Evolutionary conservation across 116 monocot species (phyloP).

Genomic region (Papilionanthe hybrid): DNA sequence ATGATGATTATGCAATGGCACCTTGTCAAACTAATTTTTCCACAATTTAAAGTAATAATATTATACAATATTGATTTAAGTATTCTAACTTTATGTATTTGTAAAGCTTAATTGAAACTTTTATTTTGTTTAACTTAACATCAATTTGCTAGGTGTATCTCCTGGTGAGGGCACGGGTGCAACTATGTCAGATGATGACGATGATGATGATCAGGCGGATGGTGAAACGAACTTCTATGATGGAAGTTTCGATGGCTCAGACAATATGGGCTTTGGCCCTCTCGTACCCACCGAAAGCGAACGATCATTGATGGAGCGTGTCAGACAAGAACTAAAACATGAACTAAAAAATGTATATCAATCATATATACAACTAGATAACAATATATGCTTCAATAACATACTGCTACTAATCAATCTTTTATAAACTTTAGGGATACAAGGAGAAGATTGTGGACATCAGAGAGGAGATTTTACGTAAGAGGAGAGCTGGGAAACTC

Average conservation of each 20-base stretch:
- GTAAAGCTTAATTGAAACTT: too few species aligned
- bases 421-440: conserved; percentile 7
- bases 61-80: too few species aligned
- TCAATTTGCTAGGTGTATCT: conserved; percentile 12
- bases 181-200: conserved; percentile 20
- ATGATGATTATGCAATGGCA: too few species aligned
- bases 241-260: conserved; percentile 13
- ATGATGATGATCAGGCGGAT: conserved; percentile 20
- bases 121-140: too few species aligned
- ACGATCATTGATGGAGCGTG: conserved; percentile 21
- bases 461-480: conserved; percentile 19
- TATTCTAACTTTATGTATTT: too few species aligned
- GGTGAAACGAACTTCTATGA: conserved; percentile 14
- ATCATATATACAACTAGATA: not conserved
- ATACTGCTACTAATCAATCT: not conserved
- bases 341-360: conserved; percentile 17
- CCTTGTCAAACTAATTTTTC: too few species aligned
- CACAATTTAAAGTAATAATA: too few species aligned
- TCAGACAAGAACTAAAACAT: conserved; percentile 19
- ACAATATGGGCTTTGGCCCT: conserved; percentile 20
- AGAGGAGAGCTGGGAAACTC: conserved; percentile 20
- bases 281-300: conserved; percentile 21
- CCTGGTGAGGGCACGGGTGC: conserved; percentile 26
- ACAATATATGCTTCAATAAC: too few species aligned
- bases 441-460: conserved; percentile 24